phyloP scores from a whole-genome alignment of 2,329 filamentous ascomycete genomes.

The Aspergillus hortae region DNA sequence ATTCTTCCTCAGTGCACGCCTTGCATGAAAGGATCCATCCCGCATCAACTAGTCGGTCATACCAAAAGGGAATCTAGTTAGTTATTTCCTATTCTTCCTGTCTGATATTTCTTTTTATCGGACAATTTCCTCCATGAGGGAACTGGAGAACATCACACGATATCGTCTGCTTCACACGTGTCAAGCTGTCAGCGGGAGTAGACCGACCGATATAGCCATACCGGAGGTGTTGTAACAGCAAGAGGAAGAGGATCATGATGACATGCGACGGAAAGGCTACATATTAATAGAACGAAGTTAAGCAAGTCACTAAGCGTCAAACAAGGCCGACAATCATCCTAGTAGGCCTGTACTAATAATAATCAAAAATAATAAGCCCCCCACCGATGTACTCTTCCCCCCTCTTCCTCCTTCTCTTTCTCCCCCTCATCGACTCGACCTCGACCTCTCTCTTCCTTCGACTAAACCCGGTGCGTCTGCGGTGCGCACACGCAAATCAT shows the following conservation, averaged over 20 bases:
- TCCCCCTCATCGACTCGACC: background rate
- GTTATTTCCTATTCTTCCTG: background rate
- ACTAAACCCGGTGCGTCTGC: background rate
- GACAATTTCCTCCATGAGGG: background rate
- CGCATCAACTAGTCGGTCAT: background rate
- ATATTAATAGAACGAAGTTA: background rate
- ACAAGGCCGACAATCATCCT: background rate
- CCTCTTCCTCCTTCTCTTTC: background rate
- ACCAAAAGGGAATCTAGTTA: no score
- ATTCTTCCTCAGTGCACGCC: background rate
- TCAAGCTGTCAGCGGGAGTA: background rate
- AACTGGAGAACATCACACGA: background rate
- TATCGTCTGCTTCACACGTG: background rate
- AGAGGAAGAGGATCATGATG: background rate
- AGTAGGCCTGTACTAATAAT: background rate
- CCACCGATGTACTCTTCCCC: background rate
- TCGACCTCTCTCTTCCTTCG: background rate
- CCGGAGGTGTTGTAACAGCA: no score
- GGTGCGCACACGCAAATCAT: constrained; percentile 15
- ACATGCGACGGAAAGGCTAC: background rate
- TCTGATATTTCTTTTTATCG: background rate
- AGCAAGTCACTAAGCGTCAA: background rate
- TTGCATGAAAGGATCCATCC: background rate
- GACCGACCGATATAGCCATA: background rate
- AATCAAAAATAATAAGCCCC: background rate